phyloP scores from a whole-genome alignment of 495 filamentous ascomycete species.

The Penicillium simplicissimum region DNA sequence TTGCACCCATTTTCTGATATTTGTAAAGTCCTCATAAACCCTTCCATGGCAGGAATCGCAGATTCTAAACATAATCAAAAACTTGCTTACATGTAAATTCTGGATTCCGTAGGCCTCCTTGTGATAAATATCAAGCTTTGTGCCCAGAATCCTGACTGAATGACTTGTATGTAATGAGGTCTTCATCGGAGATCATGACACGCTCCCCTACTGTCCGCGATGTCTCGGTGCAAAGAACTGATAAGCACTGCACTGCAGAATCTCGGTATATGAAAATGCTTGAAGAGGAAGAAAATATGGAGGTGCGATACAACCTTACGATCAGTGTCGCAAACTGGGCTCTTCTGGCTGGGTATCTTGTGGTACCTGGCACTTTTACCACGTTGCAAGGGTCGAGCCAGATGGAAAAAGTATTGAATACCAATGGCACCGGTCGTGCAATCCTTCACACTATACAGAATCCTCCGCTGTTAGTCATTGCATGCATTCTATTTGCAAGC shows the following conservation, averaged over 20 bases:
- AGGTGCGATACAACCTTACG: slow-evolving; percentile 17
- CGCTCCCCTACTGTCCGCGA: neutral
- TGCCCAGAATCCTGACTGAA: neutral
- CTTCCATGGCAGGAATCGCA: neutral
- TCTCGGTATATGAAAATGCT: slow-evolving; percentile 3
- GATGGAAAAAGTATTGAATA: slow-evolving; percentile 14
- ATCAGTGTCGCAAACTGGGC: slow-evolving; percentile 27
- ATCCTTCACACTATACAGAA: slow-evolving; percentile 27
- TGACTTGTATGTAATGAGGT: neutral
- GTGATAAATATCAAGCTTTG: neutral
- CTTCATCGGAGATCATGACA: neutral
- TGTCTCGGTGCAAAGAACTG: neutral
- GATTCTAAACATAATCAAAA: neutral
- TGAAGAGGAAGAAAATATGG: slow-evolving; percentile 9
- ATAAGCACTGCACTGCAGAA: neutral
- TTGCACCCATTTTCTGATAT: neutral
- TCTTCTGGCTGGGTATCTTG: slow-evolving; percentile 38
- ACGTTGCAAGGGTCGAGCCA: slow-evolving; percentile 26
- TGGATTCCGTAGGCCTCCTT: neutral
- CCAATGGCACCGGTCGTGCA: slow-evolving; percentile 9
- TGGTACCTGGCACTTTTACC: slow-evolving; percentile 41
- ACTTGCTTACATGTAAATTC: neutral
- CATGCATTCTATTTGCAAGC: slow-evolving; percentile 21
- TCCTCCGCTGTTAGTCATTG: slow-evolving; percentile 26
- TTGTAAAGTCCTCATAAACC: neutral